A percentile compares a stretch with the other conserved stretches of the same genome.
These are phyloP conservation scores for Diaporthe destruens DNA, from an alignment of 2,329 filamentous ascomycete genomes.

Conservation along the genomic window DNA sequence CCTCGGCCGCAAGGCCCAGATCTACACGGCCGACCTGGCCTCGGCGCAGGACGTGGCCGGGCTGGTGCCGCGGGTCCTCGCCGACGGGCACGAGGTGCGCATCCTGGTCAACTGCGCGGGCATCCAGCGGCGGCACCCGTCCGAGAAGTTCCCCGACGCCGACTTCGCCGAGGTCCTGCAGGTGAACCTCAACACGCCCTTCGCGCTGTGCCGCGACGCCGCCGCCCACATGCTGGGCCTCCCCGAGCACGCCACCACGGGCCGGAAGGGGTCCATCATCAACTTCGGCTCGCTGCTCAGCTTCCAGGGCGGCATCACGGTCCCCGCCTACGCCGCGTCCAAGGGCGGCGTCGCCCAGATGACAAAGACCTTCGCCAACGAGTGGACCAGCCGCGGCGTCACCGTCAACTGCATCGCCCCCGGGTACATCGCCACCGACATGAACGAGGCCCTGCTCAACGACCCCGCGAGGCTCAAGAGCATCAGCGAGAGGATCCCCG, in stretches of 20 bases:
- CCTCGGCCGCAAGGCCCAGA: slow-evolving; percentile 74
- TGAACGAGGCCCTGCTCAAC: slow-evolving; percentile 86
- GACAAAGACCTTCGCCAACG: slow-evolving; percentile 87
- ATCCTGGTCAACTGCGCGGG: slow-evolving; percentile 90
- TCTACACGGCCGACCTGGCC: slow-evolving; percentile 79
- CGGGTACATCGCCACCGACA: slow-evolving; percentile 93
- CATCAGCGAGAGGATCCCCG: slow-evolving; percentile 85
- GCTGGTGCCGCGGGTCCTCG: slow-evolving; percentile 72
- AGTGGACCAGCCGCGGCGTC: slow-evolving; percentile 84
- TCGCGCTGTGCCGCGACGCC: slow-evolving; percentile 81
- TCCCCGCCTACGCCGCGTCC: slow-evolving; percentile 87
- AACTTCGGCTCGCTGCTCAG: slow-evolving; percentile 86
- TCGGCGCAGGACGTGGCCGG: slow-evolving; percentile 69
- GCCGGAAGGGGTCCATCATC: slow-evolving; percentile 79
- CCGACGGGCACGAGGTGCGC: slow-evolving; percentile 74
- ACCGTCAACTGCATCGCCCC: slow-evolving; percentile 91
- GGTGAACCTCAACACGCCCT: slow-evolving; percentile 87
- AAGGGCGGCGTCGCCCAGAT: slow-evolving; percentile 89
- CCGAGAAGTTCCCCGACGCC: slow-evolving; percentile 78
- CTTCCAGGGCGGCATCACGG: slow-evolving; percentile 89
- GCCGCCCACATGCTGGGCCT: slow-evolving; percentile 82
- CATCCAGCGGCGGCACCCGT: slow-evolving; percentile 83
- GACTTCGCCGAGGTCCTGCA: slow-evolving; percentile 88
- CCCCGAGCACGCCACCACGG: slow-evolving; percentile 58
- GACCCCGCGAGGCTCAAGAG: slow-evolving; percentile 77